Conservation (phyloP, 1,284 basidiomycete species). For the Cryptococcus sp. region DNA sequence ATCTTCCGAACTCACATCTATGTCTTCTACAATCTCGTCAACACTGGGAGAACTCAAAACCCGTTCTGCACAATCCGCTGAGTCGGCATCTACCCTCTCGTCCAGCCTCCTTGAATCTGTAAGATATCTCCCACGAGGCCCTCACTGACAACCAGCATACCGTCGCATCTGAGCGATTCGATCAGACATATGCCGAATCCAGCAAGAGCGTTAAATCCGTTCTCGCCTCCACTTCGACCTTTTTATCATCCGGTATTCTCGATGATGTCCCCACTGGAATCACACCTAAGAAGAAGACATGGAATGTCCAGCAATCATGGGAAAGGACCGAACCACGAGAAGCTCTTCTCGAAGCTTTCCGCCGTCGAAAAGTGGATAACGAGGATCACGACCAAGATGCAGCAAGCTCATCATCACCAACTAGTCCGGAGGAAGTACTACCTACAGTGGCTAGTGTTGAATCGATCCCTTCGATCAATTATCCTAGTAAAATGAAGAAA, state of each 20-base stretch:
- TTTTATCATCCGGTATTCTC: slow-evolving; percentile 37
- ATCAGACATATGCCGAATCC: slow-evolving; percentile 14
- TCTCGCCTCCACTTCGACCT: slow-evolving; percentile 25
- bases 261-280: slow-evolving; percentile 50
- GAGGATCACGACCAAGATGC: neutral
- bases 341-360: slow-evolving; percentile 27
- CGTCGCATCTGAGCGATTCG: slow-evolving; percentile 14
- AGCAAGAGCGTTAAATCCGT: slow-evolving; percentile 25
- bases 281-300: slow-evolving; percentile 48
- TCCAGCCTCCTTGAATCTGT: neutral
- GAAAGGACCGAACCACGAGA: slow-evolving; percentile 39
- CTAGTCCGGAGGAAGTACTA: neutral
- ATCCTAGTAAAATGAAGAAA: too few relatives aligned
- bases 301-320: slow-evolving; percentile 41
- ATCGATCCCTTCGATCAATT: neutral
- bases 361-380: slow-evolving; percentile 5
- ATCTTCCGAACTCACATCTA: neutral
- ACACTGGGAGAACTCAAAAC: neutral
- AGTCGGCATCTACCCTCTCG: neutral
- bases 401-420: neutral
- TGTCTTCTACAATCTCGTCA: neutral
- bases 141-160: slow-evolving; percentile 20
- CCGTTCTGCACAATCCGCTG: neutral
- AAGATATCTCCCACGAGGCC: neutral
- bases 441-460: neutral